A percentile compares a stretch with the other conserved stretches of the same genome.
Conservation (phyloP, 306 rosid species). For the Vicia villosa region DNA sequence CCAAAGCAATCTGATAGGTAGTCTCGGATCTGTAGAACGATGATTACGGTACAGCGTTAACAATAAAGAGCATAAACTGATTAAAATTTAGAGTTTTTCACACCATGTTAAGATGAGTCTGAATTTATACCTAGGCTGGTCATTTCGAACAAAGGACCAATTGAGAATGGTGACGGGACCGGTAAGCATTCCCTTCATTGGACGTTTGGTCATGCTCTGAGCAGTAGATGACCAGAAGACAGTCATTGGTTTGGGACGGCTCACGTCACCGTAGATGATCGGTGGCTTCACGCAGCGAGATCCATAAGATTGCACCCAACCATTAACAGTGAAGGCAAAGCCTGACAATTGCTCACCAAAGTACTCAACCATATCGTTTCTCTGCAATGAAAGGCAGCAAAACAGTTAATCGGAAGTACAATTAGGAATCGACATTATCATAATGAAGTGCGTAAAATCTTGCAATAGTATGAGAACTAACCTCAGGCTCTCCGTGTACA, state of each 20-base stretch:
- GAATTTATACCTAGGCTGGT: slow-evolving; percentile 68
- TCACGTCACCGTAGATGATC: slow-evolving; percentile 86
- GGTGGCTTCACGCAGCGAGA: slow-evolving; percentile 98
- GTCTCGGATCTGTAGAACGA: slow-evolving; percentile 59
- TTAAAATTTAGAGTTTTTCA: not conserved
- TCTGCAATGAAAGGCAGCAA: slow-evolving; percentile 51
- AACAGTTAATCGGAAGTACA: slow-evolving; percentile 34
- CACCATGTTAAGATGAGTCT: not conserved
- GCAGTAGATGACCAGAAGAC: slow-evolving; percentile 88
- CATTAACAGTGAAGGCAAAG: slow-evolving; percentile 80
- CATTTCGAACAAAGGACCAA: slow-evolving; percentile 89
- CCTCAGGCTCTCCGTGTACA: slow-evolving; percentile 95
- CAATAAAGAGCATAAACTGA: not conserved
- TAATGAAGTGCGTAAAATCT: too few relatives aligned
- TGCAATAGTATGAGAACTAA: too few relatives aligned
- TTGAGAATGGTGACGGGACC: slow-evolving; percentile 95
- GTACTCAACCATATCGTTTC: slow-evolving; percentile 93
- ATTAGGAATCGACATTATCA: too few relatives aligned
- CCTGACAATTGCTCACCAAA: slow-evolving; percentile 91
- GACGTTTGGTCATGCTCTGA: slow-evolving; percentile 78
- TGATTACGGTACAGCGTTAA: slow-evolving; percentile 16
- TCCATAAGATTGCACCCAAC: slow-evolving; percentile 94
- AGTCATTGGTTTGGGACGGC: slow-evolving; percentile 90
- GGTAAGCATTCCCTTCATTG: slow-evolving; percentile 97
- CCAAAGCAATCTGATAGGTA: slow-evolving; percentile 86